These are phyloP conservation scores for Leptographium galeiforme DNA, from an alignment of 2,329 filamentous ascomycete genomes.

Conservation along the genomic window DNA sequence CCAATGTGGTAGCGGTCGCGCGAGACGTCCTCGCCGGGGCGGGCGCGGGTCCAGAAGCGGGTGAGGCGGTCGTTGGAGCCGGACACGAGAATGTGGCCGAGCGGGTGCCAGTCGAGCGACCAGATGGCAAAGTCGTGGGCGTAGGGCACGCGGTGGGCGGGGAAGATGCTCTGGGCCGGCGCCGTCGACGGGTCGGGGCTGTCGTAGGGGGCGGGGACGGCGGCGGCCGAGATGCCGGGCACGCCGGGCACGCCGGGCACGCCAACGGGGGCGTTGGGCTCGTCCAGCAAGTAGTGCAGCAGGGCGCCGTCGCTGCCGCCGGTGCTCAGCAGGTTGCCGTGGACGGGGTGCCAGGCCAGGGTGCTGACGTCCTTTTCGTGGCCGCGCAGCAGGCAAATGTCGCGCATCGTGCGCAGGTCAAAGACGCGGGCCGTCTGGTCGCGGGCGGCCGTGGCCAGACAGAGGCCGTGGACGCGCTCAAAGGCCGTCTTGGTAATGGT, in stretches of 20 bases:
- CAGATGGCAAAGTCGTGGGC: constrained; percentile 94
- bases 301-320: constrained; percentile 83
- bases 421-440: constrained; percentile 91
- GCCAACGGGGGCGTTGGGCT: constrained; percentile 64
- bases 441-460: constrained; percentile 82
- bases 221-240: constrained; percentile 33
- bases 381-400: constrained; percentile 83
- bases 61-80: constrained; percentile 95
- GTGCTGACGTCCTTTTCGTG: constrained; percentile 95
- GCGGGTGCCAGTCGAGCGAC: constrained; percentile 95
- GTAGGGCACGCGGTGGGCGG: constrained; percentile 72
- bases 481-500: constrained; percentile 89
- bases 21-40: constrained; percentile 71
- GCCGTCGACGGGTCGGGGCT: constrained; percentile 65
- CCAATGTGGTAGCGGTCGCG: constrained; percentile 94
- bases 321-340: constrained; percentile 77
- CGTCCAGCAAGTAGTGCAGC: constrained; percentile 89
- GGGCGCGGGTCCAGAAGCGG: constrained; percentile 85
- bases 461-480: constrained; percentile 68
- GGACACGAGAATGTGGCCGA: constrained; percentile 88
- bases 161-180: constrained; percentile 80
- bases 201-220: constrained; percentile 73
- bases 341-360: constrained; percentile 84
- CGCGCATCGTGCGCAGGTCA: constrained; percentile 95
- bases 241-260: neutral